These are phyloP conservation scores for Daucus carota DNA, from an alignment of 129 eudicot genomes.

Conservation along the genomic window DH1_v3.0 NC_030381.2:27114501-27115000, in stretches of 20 bases:
- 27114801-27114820: conserved; percentile 99
- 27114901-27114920: conserved; percentile 23
- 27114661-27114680: conserved; percentile 66
- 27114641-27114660: conserved; percentile 48
- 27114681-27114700: conserved; percentile 83
- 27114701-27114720: conserved; percentile 79
- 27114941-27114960: conserved; percentile 69
- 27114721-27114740: conserved; percentile 87
- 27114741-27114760: conserved; percentile 87
- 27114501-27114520: background rate
- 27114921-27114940: conserved; percentile 61
- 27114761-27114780: conserved; percentile 84
- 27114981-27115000: conserved; percentile 95
- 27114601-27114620: conserved; percentile 69
- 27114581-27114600: conserved; percentile 53
- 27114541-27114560: conserved; percentile 83
- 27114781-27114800: conserved; percentile 97
- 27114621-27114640: conserved; percentile 96
- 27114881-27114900: conserved; percentile 20
- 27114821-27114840: conserved; percentile 34
- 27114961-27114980: conserved; percentile 74
- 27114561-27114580: conserved; percentile 76
- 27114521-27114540: conserved; percentile 10
- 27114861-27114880: conserved; percentile 29
- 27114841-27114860: conserved; percentile 34